Base-by-base conservation (phyloP, 768 basidiomycete species). In the Kwoniella mangroviensis region DNA sequence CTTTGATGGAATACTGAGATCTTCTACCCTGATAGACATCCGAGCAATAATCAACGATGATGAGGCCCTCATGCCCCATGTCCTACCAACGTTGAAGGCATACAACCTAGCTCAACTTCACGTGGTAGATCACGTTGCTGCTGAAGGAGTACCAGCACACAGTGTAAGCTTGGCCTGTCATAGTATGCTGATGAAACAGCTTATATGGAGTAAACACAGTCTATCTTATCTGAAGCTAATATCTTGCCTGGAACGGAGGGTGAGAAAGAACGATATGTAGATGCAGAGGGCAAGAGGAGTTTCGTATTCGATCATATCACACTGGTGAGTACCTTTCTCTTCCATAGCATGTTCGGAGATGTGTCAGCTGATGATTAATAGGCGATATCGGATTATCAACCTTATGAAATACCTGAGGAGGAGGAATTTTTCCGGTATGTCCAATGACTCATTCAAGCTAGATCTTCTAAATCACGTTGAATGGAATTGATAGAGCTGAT, bases 71-170 rank as follows among this genome's bases (percentile, higher is more conserved):
- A 90, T 94, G 77, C 85, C 87, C 11, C 90, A 91, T 54, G 87
- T 96, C 61, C 86, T 89, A 0, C 91, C 92, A 2, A 91, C 92
- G 1, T 83, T 98, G 66, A 85, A 87, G 61, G 87, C 92, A 69
- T 98, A 98, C 84, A 96, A 98, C 79, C 85, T 92, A 65, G 88
- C 89, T 45, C 96, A 99, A 80, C 91, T 94, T 81, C 91, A 90
- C 34, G 89, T 91, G 24, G 92, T 92, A 26, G 92, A 94, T 71
- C 90, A 94, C n/a, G 90, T 90, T 4, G 90, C 87, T 17, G 85
- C 87, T 42, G 85, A 87, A 41, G 90, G 56, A 7, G 43, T 70
- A 15, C 64, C 74, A 7, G 76, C 71, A 6, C 79, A 96, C 84
- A 90, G 91, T 85, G 95, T 92, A 80, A 64, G 87, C 83, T 54